Evolutionary conservation across 139 green algal genomes (phyloP).

Genomic region (Chlorella sorokiniana): DNA sequence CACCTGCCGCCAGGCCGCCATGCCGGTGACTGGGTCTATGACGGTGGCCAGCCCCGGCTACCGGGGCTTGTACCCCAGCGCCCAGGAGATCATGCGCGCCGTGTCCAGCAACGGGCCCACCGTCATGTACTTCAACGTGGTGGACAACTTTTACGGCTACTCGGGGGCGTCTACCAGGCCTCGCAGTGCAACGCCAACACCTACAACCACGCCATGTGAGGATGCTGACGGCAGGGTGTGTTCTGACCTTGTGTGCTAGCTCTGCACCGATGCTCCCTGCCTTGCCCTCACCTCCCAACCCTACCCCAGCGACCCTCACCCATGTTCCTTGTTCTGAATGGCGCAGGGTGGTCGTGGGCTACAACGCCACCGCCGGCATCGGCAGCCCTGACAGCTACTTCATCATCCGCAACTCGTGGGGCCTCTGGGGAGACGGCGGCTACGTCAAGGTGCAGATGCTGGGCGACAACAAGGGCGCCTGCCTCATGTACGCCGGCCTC

Average conservation of each 20-base stretch:
- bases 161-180: not conserved
- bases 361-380: not conserved
- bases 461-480: not conserved
- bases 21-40: not conserved
- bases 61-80: not conserved
- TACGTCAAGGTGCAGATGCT: conserved; percentile 17
- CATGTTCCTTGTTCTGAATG: not conserved
- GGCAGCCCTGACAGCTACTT: not conserved
- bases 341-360: not conserved
- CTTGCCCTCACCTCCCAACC: too few species aligned
- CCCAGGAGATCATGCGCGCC: not conserved
- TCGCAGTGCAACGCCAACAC: not conserved
- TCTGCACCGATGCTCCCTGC: not conserved
- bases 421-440: not conserved
- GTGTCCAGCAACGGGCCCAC: not conserved
- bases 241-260: not conserved
- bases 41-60: not conserved
- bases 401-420: conserved; percentile 1
- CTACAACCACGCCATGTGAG: not conserved
- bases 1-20: not conserved
- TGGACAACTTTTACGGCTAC: not conserved
- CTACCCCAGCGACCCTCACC: too few species aligned
- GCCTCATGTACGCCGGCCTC: not conserved
- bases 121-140: not conserved
- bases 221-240: not conserved